Evolutionary conservation across 2,329 filamentous ascomycete genomes (phyloP).

Genomic region (Ophioceras dolichostomum): DNA sequence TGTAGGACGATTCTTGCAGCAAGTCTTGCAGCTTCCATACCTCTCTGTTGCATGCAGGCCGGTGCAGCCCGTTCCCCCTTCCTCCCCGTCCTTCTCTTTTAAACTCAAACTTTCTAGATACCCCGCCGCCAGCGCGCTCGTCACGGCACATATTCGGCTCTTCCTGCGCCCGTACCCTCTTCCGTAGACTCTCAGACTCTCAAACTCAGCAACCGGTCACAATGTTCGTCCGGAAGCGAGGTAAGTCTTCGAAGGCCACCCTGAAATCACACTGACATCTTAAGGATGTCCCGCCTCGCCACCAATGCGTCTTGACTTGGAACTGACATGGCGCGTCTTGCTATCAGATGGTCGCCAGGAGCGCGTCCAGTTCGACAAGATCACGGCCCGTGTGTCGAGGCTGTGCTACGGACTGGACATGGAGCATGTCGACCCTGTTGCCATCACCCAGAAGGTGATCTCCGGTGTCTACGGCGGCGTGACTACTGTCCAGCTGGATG

Average conservation of each 20-base stretch:
- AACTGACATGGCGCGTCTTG: not conserved
- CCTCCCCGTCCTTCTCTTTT: not conserved
- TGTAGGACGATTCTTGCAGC: not conserved
- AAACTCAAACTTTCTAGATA: not conserved
- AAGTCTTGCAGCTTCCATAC: not conserved
- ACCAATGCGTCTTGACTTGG: not conserved
- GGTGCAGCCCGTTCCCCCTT: not conserved
- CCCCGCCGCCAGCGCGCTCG: not conserved
- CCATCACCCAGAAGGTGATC: slow-evolving; percentile 98
- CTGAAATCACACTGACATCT: too few relatives aligned
- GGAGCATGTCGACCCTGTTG: slow-evolving; percentile 90
- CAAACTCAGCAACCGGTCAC: slow-evolving; percentile 12
- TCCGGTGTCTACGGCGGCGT: slow-evolving; percentile 98
- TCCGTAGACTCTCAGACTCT: not conserved
- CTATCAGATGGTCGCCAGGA: slow-evolving; percentile 90
- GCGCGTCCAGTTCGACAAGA: slow-evolving; percentile 99
- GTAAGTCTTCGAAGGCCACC: too few relatives aligned
- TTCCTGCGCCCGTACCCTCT: not conserved
- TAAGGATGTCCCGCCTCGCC: too few relatives aligned
- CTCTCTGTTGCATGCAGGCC: not conserved
- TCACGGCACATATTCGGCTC: not conserved
- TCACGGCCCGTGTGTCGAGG: slow-evolving; percentile 94
- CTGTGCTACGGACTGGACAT: slow-evolving; percentile 95
- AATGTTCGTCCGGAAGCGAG: slow-evolving; percentile 54
- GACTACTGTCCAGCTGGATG: slow-evolving; percentile 90